Evolutionary conservation across 202 grass and related monocot species (phyloP), one percentile per base, ranked within the genome.

Genomic region (Dendrocalamus latiflorus): DNA sequence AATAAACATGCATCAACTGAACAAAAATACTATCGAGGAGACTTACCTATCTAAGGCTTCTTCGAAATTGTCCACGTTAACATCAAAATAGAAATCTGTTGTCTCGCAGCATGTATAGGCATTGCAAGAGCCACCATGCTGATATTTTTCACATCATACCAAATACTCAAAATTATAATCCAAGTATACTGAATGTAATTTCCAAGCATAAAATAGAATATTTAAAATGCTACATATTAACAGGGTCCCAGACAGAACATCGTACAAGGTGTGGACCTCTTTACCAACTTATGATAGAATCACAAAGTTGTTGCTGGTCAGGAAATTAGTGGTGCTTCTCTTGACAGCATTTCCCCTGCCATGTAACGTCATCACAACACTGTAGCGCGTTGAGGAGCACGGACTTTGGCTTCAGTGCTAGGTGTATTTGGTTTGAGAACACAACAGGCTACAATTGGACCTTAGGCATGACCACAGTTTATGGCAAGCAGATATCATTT

Each of bases 51-150:
- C 93, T 80, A 98, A 86, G 68, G 96, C 93, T 78, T 95, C 96
- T 83, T 92, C 78, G 25, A 93, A 92, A 92, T 87, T 91, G 74
- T 86, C 96, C 55, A 44, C 85, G 49, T 98, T 98, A 78, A 98
- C 59, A 90, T 98, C 96, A 74, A 98, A 98, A 88, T 87, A 78
- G 86, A 90, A 98, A 81, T 91, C 59, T 2, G 96, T 98, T 72
- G 86, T 85, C 87, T 98, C 96, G 17, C 87, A 88, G 66, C 73
- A 50, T 81, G 93, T 98, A 72, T 4, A 78, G 9, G 96, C 96
- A 86, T 98, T 98, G 67, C 16, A 91, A 55, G 87, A 95, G 59
- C 96, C 93, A 49, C 96, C 96, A 17, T 98, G 89, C 96, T 98
- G 91, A 61, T 58, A 79, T 77, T 81, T 88, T 80, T 70, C 16